A percentile compares a stretch with the other conserved stretches of the same genome.
Evolutionary conservation across 139 green algal genomes (phyloP).

Genomic region (Chlorella ohadii): DNA sequence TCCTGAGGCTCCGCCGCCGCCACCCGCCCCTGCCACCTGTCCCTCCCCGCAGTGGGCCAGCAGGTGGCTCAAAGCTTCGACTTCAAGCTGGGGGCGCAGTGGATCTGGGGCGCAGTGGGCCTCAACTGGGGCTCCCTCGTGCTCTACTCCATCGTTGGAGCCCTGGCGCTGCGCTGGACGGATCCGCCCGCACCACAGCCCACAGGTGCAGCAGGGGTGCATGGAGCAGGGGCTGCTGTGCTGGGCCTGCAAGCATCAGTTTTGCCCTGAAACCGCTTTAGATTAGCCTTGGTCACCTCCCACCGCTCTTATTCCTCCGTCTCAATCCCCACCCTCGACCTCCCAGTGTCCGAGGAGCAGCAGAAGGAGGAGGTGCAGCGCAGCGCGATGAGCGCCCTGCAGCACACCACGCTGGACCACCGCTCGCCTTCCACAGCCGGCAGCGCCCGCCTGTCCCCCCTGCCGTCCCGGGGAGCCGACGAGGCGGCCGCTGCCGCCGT

Average conservation of each 20-base stretch:
- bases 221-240: too few species aligned
- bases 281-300: not conserved
- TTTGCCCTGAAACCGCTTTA: too few species aligned
- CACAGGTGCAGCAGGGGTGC: not conserved
- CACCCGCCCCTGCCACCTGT: not conserved
- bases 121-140: constrained; percentile 44
- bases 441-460: not conserved
- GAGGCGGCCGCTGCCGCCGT: not conserved
- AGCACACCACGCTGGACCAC: not conserved
- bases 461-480: too few species aligned
- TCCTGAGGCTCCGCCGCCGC: too few species aligned
- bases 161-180: constrained; percentile 43
- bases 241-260: too few species aligned
- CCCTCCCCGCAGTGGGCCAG: constrained; percentile 9
- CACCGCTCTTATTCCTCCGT: too few species aligned
- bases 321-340: too few species aligned
- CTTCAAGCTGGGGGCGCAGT: constrained; percentile 58
- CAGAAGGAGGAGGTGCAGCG: constrained; percentile 26
- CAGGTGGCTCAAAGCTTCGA: constrained; percentile 50
- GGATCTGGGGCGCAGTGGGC: constrained; percentile 67
- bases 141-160: constrained; percentile 19
- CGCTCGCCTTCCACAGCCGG: too few species aligned
- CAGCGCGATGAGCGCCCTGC: not conserved
- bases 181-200: constrained; percentile 44
- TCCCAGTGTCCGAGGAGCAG: constrained; percentile 29